These are phyloP conservation scores for Amaranthus cruentus DNA, from an alignment of 148 eudicot genomes.

Conservation along the genomic window DNA sequence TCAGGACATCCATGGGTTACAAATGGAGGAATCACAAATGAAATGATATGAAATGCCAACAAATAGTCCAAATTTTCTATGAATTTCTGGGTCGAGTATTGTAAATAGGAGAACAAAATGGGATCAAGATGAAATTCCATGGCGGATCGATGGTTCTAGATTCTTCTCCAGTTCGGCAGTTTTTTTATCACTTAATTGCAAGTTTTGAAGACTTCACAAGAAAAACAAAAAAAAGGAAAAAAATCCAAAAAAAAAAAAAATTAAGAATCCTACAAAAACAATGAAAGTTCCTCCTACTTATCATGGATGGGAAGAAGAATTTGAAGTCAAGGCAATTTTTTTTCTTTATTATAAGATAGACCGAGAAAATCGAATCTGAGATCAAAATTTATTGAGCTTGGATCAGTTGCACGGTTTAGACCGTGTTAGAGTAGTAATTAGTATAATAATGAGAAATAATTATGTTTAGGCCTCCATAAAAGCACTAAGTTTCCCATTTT, in stretches of 20 bases:
- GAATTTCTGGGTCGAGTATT: slow-evolving; percentile 19
- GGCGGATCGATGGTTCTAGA: slow-evolving; percentile 22
- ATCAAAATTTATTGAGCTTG: neutral
- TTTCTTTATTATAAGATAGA: no score
- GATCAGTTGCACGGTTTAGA: neutral
- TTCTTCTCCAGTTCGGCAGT: slow-evolving; percentile 15
- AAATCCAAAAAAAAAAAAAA: neutral
- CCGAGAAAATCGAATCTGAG: no score
- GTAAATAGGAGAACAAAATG: slow-evolving; percentile 19
- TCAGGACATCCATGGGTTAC: slow-evolving; percentile 85
- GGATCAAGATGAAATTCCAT: slow-evolving; percentile 20
- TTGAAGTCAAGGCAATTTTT: neutral
- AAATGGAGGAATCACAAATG: slow-evolving; percentile 48
- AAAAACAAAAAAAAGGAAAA: neutral
- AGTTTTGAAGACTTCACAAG: slow-evolving; percentile 8
- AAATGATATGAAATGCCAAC: slow-evolving; percentile 20
- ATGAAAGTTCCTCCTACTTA: neutral
- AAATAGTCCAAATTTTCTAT: neutral
- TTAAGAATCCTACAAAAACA: neutral
- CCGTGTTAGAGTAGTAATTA: slow-evolving; percentile 18
- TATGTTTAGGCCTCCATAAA: slow-evolving; percentile 1
- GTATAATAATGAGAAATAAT: slow-evolving; percentile 10
- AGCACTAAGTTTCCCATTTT: slow-evolving; percentile 14
- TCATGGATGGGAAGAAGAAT: neutral
- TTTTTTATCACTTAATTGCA: slow-evolving; percentile 10